Percentiles rank a stretch among this genome's conserved stretches.
phyloP scores from a whole-genome alignment of 371 early-diverging fungal genomes.

The Batrachochytrium dendrobatidis region DNA sequence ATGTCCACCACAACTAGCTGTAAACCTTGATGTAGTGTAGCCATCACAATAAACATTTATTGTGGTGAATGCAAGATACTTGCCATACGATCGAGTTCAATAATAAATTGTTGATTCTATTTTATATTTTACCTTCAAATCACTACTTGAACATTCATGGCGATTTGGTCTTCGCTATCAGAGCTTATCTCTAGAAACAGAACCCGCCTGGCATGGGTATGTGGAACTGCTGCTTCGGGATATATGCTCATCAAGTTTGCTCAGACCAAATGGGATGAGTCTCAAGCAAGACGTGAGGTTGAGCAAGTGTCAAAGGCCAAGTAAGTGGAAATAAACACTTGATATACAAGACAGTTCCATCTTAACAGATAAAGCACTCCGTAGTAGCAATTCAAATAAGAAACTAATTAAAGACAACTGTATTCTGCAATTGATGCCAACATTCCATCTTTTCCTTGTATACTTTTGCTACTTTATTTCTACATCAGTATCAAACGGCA shows the following conservation, averaged over 20 bases:
- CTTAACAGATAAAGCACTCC: conserved; percentile 5
- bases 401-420: too few relatives aligned
- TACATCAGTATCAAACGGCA: conserved; percentile 64
- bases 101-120: too few relatives aligned
- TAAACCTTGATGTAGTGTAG: too few relatives aligned
- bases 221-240: conserved; percentile 61
- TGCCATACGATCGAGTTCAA: too few relatives aligned
- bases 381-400: background rate
- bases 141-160: too few relatives aligned
- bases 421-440: too few relatives aligned
- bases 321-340: conserved; percentile 31
- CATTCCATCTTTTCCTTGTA: too few relatives aligned
- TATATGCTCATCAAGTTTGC: conserved; percentile 72
- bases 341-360: conserved; percentile 1
- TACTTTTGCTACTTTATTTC: background rate
- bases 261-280: conserved; percentile 58
- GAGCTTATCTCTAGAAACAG: conserved; percentile 16
- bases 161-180: background rate
- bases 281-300: conserved; percentile 53
- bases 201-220: conserved; percentile 26
- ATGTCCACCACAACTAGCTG: too few relatives aligned
- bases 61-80: too few relatives aligned
- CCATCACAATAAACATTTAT: too few relatives aligned
- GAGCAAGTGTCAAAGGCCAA: conserved; percentile 70
- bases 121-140: too few relatives aligned